Conservation (phyloP, 768 basidiomycete species). For the Sutorius australiensis region DNA sequence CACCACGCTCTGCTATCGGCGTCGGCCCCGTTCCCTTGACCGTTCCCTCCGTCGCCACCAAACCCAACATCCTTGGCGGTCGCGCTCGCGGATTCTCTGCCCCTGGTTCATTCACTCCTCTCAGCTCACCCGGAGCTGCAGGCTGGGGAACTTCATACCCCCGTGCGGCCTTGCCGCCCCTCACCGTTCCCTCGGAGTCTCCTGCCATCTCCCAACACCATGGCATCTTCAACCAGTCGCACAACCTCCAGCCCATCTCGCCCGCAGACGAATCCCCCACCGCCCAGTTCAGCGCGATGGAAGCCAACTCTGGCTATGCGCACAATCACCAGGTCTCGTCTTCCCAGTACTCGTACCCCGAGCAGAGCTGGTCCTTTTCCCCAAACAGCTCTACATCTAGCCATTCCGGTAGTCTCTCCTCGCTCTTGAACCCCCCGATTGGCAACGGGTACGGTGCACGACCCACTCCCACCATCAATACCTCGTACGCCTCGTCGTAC, state of each 20-base stretch:
- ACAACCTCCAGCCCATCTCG: constrained; percentile 61
- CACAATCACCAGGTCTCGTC: constrained; percentile 39
- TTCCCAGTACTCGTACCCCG: constrained; percentile 61
- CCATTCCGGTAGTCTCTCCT: constrained; percentile 73
- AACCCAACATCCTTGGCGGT: constrained; percentile 44
- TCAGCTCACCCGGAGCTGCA: constrained; percentile 52
- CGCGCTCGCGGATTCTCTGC: constrained; percentile 79
- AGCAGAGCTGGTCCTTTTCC: constrained; percentile 54
- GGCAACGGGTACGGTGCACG: constrained; percentile 42
- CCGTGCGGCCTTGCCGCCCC: constrained; percentile 68
- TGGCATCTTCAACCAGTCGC: constrained; percentile 55
- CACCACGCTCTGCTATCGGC: constrained; percentile 72
- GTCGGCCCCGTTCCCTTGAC: constrained; percentile 66
- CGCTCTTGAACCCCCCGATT: constrained; percentile 67
- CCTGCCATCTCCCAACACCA: constrained; percentile 55
- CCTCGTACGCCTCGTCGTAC: constrained; percentile 64
- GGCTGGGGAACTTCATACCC: constrained; percentile 61
- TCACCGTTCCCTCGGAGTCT: constrained; percentile 78
- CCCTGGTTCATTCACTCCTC: constrained; percentile 74
- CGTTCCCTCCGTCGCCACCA: constrained; percentile 38
- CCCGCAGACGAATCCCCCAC: constrained; percentile 68
- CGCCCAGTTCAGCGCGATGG: constrained; percentile 42
- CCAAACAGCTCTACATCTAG: constrained; percentile 53
- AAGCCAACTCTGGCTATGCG: constrained; percentile 27
- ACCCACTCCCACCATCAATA: constrained; percentile 67